These are phyloP conservation scores for Trichoderma hamatum DNA, from an alignment of 2,329 filamentous ascomycete genomes.

Conservation along the genomic window DNA sequence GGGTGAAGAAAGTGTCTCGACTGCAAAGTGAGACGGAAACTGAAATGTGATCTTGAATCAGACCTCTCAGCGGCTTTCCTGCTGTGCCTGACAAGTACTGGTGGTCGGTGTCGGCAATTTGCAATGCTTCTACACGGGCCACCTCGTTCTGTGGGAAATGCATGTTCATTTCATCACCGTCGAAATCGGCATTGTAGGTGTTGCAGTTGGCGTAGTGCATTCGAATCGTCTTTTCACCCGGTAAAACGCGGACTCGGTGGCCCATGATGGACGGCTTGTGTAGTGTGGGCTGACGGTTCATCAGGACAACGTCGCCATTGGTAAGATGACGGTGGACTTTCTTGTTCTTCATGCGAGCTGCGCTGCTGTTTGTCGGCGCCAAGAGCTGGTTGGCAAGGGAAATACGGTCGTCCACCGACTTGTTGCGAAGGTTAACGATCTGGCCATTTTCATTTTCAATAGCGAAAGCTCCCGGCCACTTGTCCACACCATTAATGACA, in stretches of 20 bases:
- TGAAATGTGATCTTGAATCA: constrained; percentile 98
- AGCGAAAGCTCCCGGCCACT: constrained; percentile 91
- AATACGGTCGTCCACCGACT: constrained; percentile 83
- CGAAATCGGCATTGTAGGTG: constrained; percentile 98
- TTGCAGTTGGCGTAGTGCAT: constrained; percentile 99
- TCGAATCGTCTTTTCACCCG: constrained; percentile 94
- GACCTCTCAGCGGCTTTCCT: constrained; percentile 88
- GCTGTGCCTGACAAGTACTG: constrained; percentile 94
- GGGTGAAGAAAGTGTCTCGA: constrained; percentile 86
- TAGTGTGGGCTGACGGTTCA: constrained; percentile 97
- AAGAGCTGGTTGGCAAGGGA: constrained; percentile 92
- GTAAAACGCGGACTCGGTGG: constrained; percentile 87
- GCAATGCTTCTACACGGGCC: constrained; percentile 87
- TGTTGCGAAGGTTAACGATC: constrained; percentile 83
- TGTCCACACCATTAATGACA: constrained; percentile 90
- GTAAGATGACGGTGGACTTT: constrained; percentile 96
- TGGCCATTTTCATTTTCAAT: constrained; percentile 97
- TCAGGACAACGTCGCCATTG: constrained; percentile 94
- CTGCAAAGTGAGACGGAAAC: constrained; percentile 90
- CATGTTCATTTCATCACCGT: constrained; percentile 99
- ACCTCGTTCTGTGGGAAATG: constrained; percentile 98
- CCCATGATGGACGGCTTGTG: constrained; percentile 99
- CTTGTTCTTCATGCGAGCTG: constrained; percentile 81
- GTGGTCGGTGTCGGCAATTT: constrained; percentile 94
- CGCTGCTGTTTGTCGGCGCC: constrained; percentile 74